Conservation (phyloP, 257 asterid genomes). For the Cordia subcordata region DNA sequence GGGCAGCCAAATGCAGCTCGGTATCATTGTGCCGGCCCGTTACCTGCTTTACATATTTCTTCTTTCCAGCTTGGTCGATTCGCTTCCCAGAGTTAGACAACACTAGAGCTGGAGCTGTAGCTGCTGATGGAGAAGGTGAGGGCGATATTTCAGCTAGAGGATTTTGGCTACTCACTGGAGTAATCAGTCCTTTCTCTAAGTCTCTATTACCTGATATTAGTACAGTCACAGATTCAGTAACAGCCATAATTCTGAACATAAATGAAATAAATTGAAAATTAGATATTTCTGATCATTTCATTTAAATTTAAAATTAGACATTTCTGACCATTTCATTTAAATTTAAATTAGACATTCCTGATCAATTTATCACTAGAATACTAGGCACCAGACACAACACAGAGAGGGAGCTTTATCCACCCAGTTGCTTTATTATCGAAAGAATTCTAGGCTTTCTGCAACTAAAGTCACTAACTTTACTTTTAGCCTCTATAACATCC, state of each 20-base stretch:
- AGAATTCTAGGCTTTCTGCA: no score
- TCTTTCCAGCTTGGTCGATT: conserved; percentile 51
- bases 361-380: neutral
- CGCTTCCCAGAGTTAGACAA: conserved; percentile 51
- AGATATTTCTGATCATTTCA: no score
- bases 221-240: neutral
- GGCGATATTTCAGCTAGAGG: conserved; percentile 31
- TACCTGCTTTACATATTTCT: conserved; percentile 53
- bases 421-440: no score
- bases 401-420: no score
- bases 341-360: neutral
- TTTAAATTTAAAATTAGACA: no score
- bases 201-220: conserved; percentile 22
- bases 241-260: conserved; percentile 1
- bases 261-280: neutral
- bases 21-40: conserved; percentile 54
- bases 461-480: no score
- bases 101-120: conserved; percentile 50
- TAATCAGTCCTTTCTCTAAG: conserved; percentile 27
- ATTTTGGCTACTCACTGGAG: conserved; percentile 23
- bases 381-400: no score
- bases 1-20: conserved; percentile 53
- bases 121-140: conserved; percentile 38
- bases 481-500: no score
- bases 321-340: neutral